Evolutionary conservation across 352 stramenopile genomes (phyloP).

Genomic region (Globisporangium rhizosaccharum): DNA sequence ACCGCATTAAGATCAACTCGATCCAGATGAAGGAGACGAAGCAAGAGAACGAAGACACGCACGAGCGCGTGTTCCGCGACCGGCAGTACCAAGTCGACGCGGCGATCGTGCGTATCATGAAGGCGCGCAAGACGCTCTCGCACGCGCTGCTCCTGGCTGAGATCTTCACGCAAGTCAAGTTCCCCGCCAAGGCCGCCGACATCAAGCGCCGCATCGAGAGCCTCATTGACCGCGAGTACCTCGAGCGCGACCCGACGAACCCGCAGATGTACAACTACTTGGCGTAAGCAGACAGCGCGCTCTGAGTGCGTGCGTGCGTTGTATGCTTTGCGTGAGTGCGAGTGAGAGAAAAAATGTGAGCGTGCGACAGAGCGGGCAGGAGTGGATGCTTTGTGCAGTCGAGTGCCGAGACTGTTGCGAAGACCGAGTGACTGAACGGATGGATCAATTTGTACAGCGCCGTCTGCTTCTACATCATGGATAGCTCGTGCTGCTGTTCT

Average conservation of each 20-base stretch:
- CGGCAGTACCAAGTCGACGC: slow-evolving; percentile 93
- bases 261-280: slow-evolving; percentile 97
- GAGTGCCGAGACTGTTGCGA: no score
- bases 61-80: slow-evolving; percentile 92
- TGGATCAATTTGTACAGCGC: no score
- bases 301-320: slow-evolving; percentile 32
- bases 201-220: slow-evolving; percentile 99
- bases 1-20: slow-evolving; percentile 93
- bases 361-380: no score
- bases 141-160: slow-evolving; percentile 91
- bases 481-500: no score
- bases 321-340: no score
- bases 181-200: slow-evolving; percentile 92
- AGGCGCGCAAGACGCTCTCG: slow-evolving; percentile 90
- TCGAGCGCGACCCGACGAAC: slow-evolving; percentile 92
- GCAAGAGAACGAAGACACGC: slow-evolving; percentile 91
- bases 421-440: no score
- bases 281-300: slow-evolving; percentile 94
- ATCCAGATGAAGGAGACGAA: slow-evolving; percentile 94
- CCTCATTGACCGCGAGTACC: slow-evolving; percentile 98
- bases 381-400: no score
- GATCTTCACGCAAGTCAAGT: slow-evolving; percentile 83
- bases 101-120: slow-evolving; percentile 95
- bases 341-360: no score
- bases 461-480: no score